A percentile compares a stretch with the other conserved stretches of the same genome.
These are phyloP conservation scores for Trichoderma breve DNA, from an alignment of 2,329 filamentous ascomycete species.

Conservation along the genomic window DNA sequence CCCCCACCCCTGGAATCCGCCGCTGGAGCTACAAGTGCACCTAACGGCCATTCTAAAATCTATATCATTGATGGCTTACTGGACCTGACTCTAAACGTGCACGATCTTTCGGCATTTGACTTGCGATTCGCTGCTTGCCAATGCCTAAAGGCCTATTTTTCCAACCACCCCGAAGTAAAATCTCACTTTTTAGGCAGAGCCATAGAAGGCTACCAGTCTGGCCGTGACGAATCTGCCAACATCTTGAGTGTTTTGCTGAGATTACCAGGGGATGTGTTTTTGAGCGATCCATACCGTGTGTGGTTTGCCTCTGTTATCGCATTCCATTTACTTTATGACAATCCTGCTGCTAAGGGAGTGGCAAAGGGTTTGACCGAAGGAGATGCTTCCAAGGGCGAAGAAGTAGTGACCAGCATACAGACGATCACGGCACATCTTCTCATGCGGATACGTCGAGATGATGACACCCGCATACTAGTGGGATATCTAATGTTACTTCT, in stretches of 20 bases:
- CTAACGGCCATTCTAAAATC: conserved; percentile 58
- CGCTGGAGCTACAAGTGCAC: conserved; percentile 38
- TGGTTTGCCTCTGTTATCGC: conserved; percentile 89
- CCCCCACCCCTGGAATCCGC: conserved; percentile 48
- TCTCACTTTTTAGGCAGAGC: conserved; percentile 84
- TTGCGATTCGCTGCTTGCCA: conserved; percentile 81
- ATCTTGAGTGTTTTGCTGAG: conserved; percentile 79
- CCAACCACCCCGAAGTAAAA: conserved; percentile 74
- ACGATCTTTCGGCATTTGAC: conserved; percentile 68
- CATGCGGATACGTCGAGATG: conserved; percentile 68
- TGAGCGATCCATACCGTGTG: conserved; percentile 76
- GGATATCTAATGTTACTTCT: conserved; percentile 88
- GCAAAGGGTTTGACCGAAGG: conserved; percentile 85
- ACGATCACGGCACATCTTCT: conserved; percentile 84
- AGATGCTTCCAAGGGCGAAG: conserved; percentile 83
- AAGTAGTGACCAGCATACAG: conserved; percentile 92
- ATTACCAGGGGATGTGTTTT: conserved; percentile 58
- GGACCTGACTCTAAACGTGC: conserved; percentile 72
- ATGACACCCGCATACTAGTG: conserved; percentile 76
- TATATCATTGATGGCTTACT: conserved; percentile 94
- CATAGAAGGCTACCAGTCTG: conserved; percentile 79
- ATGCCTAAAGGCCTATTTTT: conserved; percentile 91
- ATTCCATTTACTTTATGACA: conserved; percentile 81
- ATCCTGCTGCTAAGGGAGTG: conserved; percentile 72
- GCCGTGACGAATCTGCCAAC: conserved; percentile 80